Conservation (phyloP, 139 green algal genomes). For the Picochlorum sp. region DNA sequence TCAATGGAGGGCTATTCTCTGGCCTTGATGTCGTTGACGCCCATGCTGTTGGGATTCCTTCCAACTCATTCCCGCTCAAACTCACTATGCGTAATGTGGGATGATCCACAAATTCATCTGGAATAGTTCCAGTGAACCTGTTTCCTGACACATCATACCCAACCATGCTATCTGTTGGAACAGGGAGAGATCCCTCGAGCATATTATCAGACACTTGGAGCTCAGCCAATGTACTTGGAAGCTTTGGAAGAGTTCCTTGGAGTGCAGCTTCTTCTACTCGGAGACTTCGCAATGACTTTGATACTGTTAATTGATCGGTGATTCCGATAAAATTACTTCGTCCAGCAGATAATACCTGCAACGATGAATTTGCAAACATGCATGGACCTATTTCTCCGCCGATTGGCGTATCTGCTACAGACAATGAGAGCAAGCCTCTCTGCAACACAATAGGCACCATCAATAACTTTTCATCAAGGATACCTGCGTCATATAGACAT, state of each 20-base stretch:
- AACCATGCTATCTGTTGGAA: neutral
- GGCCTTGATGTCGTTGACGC: neutral
- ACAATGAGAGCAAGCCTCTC: no score
- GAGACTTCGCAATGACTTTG: no score
- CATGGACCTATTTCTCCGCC: no score
- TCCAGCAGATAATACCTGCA: no score
- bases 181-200: neutral
- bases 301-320: no score
- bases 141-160: constrained; percentile 6
- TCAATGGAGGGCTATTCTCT: neutral
- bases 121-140: constrained; percentile 1
- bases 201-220: constrained; percentile 3
- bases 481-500: no score
- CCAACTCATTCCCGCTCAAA: constrained; percentile 1
- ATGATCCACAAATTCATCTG: constrained; percentile 1
- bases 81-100: neutral
- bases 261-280: neutral
- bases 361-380: no score
- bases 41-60: constrained; percentile 3
- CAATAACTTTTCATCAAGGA: no score
- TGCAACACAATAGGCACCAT: no score
- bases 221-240: constrained; percentile 4
- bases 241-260: neutral
- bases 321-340: no score
- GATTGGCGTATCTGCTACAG: no score